Conservation (phyloP, 1,284 basidiomycete genomes). For the Puccinia polysora region DNA sequence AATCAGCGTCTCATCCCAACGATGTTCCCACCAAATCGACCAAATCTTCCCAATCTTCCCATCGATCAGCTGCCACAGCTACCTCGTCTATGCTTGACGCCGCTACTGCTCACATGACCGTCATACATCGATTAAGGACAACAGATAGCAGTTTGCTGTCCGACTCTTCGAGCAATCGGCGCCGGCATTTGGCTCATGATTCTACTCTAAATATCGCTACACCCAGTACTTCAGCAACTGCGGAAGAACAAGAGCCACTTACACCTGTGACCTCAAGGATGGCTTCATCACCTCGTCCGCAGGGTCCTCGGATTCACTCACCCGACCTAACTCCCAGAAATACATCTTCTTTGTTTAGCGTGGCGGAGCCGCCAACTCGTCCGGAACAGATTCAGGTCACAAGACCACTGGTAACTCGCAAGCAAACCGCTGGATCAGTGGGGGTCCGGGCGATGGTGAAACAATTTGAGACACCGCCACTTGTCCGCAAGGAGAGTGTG, state of each 20-base stretch:
- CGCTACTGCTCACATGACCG: conserved; percentile 27
- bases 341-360: not conserved
- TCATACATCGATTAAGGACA: conserved; percentile 14
- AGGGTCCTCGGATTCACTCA: not conserved
- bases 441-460: conserved; percentile 38
- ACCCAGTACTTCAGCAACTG: not conserved
- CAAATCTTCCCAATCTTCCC: not conserved
- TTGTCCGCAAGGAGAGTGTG: not conserved
- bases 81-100: conserved; percentile 39
- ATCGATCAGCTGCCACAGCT: conserved; percentile 10
- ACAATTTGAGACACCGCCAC: conserved; percentile 20
- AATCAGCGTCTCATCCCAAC: not conserved
- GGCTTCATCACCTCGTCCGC: conserved; percentile 13
- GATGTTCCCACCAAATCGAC: not conserved
- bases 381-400: not conserved
- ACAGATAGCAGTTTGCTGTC: conserved; percentile 22
- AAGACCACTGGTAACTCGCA: not conserved
- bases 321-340: not conserved
- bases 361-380: not conserved
- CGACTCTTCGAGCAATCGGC: not conserved
- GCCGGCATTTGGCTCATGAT: not conserved
- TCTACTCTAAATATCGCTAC: not conserved
- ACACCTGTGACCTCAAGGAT: not conserved
- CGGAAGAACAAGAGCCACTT: not conserved
- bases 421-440: conserved; percentile 14